A percentile compares a stretch with the other conserved stretches of the same genome.
These are phyloP conservation scores for Fusarium fujikuroi DNA, from an alignment of 2,329 filamentous ascomycete genomes.

Conservation along the genomic window DNA sequence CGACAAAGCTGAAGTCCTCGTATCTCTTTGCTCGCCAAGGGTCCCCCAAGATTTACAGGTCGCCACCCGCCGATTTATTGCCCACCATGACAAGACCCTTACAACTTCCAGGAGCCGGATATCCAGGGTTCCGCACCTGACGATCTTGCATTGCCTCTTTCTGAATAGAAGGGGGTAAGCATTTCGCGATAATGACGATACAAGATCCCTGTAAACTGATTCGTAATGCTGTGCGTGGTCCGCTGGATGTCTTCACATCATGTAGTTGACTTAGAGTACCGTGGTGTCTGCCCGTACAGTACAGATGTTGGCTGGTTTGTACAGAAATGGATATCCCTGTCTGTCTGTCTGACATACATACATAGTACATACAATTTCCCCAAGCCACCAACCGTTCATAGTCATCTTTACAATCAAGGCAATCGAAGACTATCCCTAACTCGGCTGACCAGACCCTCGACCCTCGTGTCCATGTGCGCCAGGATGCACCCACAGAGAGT, in stretches of 20 bases:
- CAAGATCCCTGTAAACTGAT: not conserved
- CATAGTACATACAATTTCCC: not conserved
- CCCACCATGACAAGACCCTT: constrained; percentile 22
- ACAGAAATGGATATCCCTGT: constrained; percentile 20
- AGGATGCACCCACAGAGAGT: constrained; percentile 35
- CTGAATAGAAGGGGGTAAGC: not conserved
- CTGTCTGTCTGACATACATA: constrained; percentile 31
- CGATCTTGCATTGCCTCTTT: constrained; percentile 21
- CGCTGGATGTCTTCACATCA: constrained; percentile 16
- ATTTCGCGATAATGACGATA: constrained; percentile 22
- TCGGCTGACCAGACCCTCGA: constrained; percentile 32
- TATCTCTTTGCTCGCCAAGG: constrained; percentile 5
- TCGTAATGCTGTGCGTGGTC: not conserved
- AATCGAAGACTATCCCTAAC: constrained; percentile 41
- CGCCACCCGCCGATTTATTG: constrained; percentile 29
- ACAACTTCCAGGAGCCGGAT: constrained; percentile 24
- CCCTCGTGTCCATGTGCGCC: constrained; percentile 34
- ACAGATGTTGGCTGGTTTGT: not conserved
- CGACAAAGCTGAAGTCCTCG: constrained; percentile 22
- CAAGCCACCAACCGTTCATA: constrained; percentile 40
- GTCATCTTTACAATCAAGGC: constrained; percentile 38
- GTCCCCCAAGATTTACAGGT: constrained; percentile 22
- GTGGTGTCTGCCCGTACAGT: not conserved
- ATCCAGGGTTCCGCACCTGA: constrained; percentile 20
- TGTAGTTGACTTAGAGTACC: not conserved